Base-by-base conservation (phyloP, 208 protist species). In the Porcisia hertigi region DNA sequence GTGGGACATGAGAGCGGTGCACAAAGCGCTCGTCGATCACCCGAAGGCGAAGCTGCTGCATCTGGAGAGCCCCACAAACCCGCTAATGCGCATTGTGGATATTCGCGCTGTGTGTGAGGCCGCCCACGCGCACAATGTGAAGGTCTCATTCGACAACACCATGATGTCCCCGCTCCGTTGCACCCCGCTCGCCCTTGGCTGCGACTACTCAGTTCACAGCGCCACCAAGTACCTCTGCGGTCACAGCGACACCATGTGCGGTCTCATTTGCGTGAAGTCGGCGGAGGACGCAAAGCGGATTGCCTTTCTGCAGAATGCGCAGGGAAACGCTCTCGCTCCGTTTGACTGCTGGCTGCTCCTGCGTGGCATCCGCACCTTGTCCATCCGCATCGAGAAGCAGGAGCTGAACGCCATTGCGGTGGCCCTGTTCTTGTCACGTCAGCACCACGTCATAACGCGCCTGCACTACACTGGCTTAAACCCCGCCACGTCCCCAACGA, bases 181-280 rank as follows among this genome's bases (percentile, higher is more conserved):
- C 82, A 90, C 89, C n/a, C 97, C 98, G 57, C 86, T 99, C 16
- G 80, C 92, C 41, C 85, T 98, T 3, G 98, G 98, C 76, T 98
- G 96, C 64, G 98, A 99, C 78, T 94, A 99, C 74, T 95, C 96
- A 18, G 79, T 99, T 34, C 97, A 99, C 88, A 98, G 93, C 57
- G 92, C 95, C 6, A 99, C 97, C 63, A 99, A 99, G 87, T 99
- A 98, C 64, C 88, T 99, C 30, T 98, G 97, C 84, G 98, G 98
- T 52, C 98, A 99, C 88, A 96, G 88, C 72, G 97, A 99, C 84
- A 92, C 91, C 18, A 96, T 99, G 83, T 89, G 88, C 74, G 98
- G 98, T 52, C 72, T 97, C 34, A 73, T 94, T 30, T 87, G 85
- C 69, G 91, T 86, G 45, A 91, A 91, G 72, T 81, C 77, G 23